A percentile compares a stretch with the other conserved stretches of the same genome.
Conservation (phyloP, 2,329 filamentous ascomycete genomes). For the Microascus cirrosus region DNA sequence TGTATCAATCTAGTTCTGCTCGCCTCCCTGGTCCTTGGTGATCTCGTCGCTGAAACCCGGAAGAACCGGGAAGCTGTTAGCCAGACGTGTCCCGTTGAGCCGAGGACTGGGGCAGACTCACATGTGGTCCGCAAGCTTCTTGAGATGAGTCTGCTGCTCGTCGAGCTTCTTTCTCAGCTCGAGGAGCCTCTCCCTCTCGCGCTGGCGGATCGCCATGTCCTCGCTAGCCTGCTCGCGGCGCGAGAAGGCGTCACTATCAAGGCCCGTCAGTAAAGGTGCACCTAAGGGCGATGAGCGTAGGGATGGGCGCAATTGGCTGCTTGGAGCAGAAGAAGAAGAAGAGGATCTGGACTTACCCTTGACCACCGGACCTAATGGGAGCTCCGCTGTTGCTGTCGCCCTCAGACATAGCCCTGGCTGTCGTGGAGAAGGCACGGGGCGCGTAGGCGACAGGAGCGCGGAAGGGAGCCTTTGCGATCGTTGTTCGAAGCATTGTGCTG, state of each 20-base stretch:
- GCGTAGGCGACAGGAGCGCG: slow-evolving; percentile 37
- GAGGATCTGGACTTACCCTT: slow-evolving; percentile 31
- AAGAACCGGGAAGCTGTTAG: background rate
- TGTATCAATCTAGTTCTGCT: slow-evolving; percentile 39
- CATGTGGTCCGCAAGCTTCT: slow-evolving; percentile 82
- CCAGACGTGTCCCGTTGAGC: background rate
- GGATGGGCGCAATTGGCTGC: background rate
- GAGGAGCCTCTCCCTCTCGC: slow-evolving; percentile 82
- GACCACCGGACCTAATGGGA: slow-evolving; percentile 40
- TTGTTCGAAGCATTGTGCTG: slow-evolving; percentile 55
- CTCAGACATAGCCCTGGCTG: slow-evolving; percentile 51
- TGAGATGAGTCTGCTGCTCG: slow-evolving; percentile 72
- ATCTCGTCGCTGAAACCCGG: slow-evolving; percentile 54
- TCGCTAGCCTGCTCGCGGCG: slow-evolving; percentile 83
- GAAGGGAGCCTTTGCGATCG: slow-evolving; percentile 42
- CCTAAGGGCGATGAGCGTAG: slow-evolving; percentile 1
- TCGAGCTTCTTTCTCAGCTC: slow-evolving; percentile 62
- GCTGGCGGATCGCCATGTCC: slow-evolving; percentile 72
- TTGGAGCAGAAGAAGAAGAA: background rate
- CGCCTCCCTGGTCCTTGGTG: slow-evolving; percentile 60
- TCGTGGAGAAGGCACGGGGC: slow-evolving; percentile 48
- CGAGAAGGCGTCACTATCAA: slow-evolving; percentile 74
- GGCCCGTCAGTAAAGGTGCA: background rate
- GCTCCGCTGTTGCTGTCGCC: slow-evolving; percentile 64
- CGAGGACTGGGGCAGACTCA: slow-evolving; percentile 34